Evolutionary conservation across 768 basidiomycete genomes (phyloP).

Genomic region (Pleurotus sapidus): DNA sequence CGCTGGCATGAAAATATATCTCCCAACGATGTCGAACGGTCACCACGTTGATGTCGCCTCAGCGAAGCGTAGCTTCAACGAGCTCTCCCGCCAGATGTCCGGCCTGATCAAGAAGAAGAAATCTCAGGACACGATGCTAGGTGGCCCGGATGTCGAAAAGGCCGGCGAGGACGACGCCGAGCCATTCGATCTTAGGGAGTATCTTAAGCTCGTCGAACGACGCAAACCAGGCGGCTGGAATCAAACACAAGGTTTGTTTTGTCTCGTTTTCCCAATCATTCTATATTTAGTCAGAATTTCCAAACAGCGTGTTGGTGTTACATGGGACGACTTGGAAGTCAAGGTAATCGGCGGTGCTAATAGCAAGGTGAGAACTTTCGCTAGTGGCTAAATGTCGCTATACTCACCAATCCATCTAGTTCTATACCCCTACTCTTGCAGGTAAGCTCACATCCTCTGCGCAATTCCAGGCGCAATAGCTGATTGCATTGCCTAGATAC

Average conservation of each 20-base stretch:
- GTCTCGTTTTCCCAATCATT: background rate
- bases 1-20: constrained; percentile 7
- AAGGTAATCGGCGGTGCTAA: constrained; percentile 52
- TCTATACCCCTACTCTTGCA: constrained; percentile 59
- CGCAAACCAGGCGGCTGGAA: constrained; percentile 60
- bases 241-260: constrained; percentile 52
- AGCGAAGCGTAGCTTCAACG: constrained; percentile 53
- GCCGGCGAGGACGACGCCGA: constrained; percentile 22
- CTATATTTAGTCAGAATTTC: background rate
- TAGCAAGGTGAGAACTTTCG: constrained; percentile 43
- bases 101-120: background rate
- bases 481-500: constrained; percentile 36
- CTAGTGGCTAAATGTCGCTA: background rate
- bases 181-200: constrained; percentile 67
- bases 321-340: constrained; percentile 70
- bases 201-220: constrained; percentile 66
- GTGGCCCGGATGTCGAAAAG: constrained; percentile 44
- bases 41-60: constrained; percentile 44
- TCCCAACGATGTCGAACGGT: background rate
- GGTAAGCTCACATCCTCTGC: constrained; percentile 27
- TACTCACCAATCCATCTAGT: constrained; percentile 26
- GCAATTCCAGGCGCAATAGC: background rate
- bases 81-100: constrained; percentile 45
- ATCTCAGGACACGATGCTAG: constrained; percentile 2
- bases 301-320: constrained; percentile 61